These are phyloP conservation scores for Fusarium penzigii DNA, from an alignment of 2,329 filamentous ascomycete species.

Conservation along the genomic window DNA sequence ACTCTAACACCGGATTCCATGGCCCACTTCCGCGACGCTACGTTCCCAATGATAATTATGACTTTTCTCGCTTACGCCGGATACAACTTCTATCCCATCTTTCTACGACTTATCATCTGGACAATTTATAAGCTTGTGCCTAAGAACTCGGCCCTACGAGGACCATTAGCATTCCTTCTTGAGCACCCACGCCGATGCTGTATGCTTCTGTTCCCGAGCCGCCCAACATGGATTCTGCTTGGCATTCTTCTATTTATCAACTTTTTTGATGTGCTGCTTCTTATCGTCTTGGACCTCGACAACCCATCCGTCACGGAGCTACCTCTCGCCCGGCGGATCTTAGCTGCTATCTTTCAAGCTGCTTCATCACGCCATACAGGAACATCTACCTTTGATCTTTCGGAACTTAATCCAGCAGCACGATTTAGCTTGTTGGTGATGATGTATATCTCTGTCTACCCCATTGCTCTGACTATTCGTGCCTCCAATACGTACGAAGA, in stretches of 20 bases:
- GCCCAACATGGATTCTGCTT: conserved; percentile 60
- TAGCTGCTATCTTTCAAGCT: conserved; percentile 62
- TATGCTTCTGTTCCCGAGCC: conserved; percentile 60
- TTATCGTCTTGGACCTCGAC: conserved; percentile 52
- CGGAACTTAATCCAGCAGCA: conserved; percentile 52
- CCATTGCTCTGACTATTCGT: conserved; percentile 62
- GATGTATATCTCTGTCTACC: conserved; percentile 67
- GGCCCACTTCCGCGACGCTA: conserved; percentile 48
- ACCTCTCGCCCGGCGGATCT: conserved; percentile 46
- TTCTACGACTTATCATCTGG: conserved; percentile 62
- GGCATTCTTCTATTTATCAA: conserved; percentile 53
- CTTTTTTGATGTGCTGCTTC: conserved; percentile 55
- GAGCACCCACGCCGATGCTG: conserved; percentile 65
- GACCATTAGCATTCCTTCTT: conserved; percentile 57
- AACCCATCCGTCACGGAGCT: conserved; percentile 51
- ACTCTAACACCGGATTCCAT: conserved; percentile 58
- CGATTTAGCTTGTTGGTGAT: conserved; percentile 62
- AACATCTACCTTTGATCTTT: conserved; percentile 53
- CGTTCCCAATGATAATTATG: conserved; percentile 47
- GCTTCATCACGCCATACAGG: conserved; percentile 48
- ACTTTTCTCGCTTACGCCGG: conserved; percentile 51
- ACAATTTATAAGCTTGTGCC: conserved; percentile 48
- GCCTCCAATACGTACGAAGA: conserved; percentile 64
- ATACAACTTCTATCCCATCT: conserved; percentile 58
- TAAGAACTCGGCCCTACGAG: conserved; percentile 37